These are phyloP conservation scores for Verbascum thapsus DNA, from an alignment of 257 asterid species.

Conservation along the genomic window DNA sequence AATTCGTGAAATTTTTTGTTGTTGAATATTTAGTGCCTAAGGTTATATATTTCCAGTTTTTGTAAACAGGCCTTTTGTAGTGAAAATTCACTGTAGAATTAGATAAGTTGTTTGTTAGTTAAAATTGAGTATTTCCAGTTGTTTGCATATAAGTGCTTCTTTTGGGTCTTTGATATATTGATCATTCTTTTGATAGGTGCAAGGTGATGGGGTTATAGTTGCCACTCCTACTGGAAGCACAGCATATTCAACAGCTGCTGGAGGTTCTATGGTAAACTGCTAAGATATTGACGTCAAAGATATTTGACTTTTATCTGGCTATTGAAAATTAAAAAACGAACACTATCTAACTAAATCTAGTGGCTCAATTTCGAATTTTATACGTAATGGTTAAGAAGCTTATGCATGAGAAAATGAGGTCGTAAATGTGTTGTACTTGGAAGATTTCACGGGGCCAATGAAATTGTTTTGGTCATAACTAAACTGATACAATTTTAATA, in stretches of 20 bases:
- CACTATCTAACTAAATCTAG: neutral
- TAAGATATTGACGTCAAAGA: constrained; percentile 8
- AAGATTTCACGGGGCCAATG: constrained; percentile 10
- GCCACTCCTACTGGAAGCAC: constrained; percentile 99
- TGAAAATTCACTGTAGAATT: no score
- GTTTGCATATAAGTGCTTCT: constrained; percentile 8
- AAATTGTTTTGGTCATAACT: no score
- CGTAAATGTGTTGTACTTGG: neutral
- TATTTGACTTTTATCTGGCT: constrained; percentile 13
- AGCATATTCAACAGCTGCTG: constrained; percentile 99
- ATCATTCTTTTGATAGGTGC: constrained; percentile 62
- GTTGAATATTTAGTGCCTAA: no score
- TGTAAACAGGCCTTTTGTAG: no score
- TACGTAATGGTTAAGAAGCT: constrained; percentile 4
- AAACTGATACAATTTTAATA: no score
- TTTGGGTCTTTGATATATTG: constrained; percentile 20
- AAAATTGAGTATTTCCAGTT: no score
- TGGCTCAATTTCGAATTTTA: constrained; percentile 1
- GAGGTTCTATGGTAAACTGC: constrained; percentile 91
- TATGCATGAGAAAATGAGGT: constrained; percentile 23
- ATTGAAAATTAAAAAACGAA: neutral
- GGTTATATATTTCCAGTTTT: no score
- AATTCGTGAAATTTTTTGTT: no score
- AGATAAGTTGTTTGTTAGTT: no score
- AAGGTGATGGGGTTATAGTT: constrained; percentile 98